Conservation (phyloP, 1,284 basidiomycete genomes). For the Bjerkandera adusta region DNA sequence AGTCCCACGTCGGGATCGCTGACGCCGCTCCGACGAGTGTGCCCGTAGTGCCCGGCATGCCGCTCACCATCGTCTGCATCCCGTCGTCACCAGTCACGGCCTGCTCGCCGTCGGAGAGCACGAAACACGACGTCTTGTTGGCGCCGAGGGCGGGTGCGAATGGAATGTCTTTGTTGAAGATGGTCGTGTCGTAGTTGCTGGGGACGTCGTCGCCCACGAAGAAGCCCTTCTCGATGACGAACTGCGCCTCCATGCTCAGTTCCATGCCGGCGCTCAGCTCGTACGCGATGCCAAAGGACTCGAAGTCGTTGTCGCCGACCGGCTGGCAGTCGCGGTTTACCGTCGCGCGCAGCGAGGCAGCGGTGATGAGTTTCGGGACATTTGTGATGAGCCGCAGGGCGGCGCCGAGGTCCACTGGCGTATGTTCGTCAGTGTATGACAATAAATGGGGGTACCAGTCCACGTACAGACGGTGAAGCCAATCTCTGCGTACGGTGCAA, state of each 20-base stretch:
- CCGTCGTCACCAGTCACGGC: background rate
- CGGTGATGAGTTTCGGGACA: conserved; percentile 6
- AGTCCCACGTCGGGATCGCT: conserved; percentile 13
- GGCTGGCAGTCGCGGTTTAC: conserved; percentile 12
- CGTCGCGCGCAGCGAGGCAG: conserved; percentile 1
- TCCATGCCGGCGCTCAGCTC: conserved; percentile 8
- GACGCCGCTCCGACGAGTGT: conserved; percentile 8
- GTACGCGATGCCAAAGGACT: conserved; percentile 13
- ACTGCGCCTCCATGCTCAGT: conserved; percentile 8
- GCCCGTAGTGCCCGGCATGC: conserved; percentile 8
- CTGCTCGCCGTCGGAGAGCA: conserved; percentile 3
- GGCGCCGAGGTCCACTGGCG: conserved; percentile 7
- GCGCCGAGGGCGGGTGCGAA: conserved; percentile 8
- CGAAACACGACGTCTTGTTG: conserved; percentile 8
- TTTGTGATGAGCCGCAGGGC: conserved; percentile 5
- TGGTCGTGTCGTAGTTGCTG: background rate
- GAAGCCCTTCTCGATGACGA: conserved; percentile 6
- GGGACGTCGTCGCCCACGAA: conserved; percentile 4
- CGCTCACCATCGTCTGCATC: background rate
- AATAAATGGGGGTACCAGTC: too few relatives aligned
- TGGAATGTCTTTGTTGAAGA: conserved; percentile 7
- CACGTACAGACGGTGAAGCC: conserved; percentile 9
- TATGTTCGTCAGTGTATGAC: background rate
- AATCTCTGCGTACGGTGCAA: conserved; percentile 11
- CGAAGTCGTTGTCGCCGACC: conserved; percentile 12